Evolutionary conservation across 129 eudicot species (phyloP).

Genomic region (Escallonia rubra): DNA sequence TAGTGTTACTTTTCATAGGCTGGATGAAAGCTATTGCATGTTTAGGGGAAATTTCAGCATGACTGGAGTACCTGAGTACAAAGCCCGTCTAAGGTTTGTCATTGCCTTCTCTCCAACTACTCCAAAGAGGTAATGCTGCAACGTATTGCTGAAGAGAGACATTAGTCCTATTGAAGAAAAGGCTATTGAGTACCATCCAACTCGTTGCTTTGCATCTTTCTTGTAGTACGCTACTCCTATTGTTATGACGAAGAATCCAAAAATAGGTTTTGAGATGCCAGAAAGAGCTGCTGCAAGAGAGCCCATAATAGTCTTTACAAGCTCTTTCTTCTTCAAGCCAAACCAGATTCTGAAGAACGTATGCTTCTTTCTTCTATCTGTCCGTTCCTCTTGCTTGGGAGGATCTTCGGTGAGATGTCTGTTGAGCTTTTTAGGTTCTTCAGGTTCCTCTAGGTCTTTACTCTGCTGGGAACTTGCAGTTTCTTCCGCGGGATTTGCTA

Average conservation of each 20-base stretch:
- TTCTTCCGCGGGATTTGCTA: slow-evolving; percentile 32
- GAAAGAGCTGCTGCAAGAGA: slow-evolving; percentile 80
- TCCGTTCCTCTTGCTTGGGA: slow-evolving; percentile 29
- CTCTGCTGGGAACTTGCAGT: slow-evolving; percentile 21
- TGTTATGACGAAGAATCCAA: slow-evolving; percentile 74
- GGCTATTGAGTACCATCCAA: slow-evolving; percentile 54
- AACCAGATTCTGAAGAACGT: slow-evolving; percentile 79
- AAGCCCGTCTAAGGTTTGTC: slow-evolving; percentile 67
- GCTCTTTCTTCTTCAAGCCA: slow-evolving; percentile 47
- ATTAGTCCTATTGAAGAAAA: slow-evolving; percentile 66
- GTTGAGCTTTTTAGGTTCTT: slow-evolving; percentile 17
- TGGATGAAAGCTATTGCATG: too few species aligned
- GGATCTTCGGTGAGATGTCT: slow-evolving; percentile 11
- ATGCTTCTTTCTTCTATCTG: slow-evolving; percentile 20
- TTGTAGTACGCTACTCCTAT: slow-evolving; percentile 74
- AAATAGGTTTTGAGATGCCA: slow-evolving; percentile 79
- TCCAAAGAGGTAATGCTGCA: slow-evolving; percentile 77
- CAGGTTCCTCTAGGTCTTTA: slow-evolving; percentile 16
- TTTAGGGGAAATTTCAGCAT: neutral
- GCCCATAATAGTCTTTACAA: slow-evolving; percentile 49
- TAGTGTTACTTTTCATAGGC: neutral
- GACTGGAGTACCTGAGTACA: slow-evolving; percentile 61
- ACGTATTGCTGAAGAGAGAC: slow-evolving; percentile 59
- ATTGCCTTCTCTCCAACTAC: slow-evolving; percentile 76
- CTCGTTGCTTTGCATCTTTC: slow-evolving; percentile 37